Conservation (phyloP, 2,329 filamentous ascomycete species). For the Trichoderma koningii region DNA sequence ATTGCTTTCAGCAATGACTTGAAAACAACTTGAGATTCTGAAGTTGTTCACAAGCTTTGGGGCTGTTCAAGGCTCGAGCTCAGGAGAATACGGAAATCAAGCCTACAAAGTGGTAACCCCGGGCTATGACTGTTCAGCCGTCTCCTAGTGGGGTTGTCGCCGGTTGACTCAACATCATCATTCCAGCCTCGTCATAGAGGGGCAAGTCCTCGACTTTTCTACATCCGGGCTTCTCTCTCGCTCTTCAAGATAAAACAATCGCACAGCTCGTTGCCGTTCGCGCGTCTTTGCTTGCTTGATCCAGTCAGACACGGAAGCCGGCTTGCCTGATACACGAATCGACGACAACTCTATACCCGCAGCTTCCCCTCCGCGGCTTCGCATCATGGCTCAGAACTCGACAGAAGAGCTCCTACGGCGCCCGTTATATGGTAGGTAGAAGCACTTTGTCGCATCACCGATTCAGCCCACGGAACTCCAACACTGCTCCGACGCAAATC, state of each 20-base stretch:
- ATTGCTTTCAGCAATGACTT: too few species aligned
- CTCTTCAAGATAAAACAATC: background rate
- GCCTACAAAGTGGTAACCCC: background rate
- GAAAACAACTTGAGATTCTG: too few species aligned
- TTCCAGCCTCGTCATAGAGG: conserved; percentile 19
- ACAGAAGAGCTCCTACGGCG: conserved; percentile 51
- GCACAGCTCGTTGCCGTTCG: background rate
- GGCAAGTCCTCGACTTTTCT: conserved; percentile 8
- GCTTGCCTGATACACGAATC: background rate
- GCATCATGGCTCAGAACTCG: conserved; percentile 43
- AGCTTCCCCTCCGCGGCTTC: background rate
- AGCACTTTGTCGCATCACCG: conserved; percentile 10
- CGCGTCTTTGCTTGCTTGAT: background rate
- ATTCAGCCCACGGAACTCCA: background rate
- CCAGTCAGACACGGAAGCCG: background rate
- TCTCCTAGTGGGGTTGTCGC: conserved; percentile 14
- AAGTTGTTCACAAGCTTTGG: too few species aligned
- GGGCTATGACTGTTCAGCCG: background rate
- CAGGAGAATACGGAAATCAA: background rate
- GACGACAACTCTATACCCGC: background rate
- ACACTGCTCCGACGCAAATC: background rate
- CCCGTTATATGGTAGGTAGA: conserved; percentile 52
- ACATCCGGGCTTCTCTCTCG: background rate
- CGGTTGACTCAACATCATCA: conserved; percentile 27
- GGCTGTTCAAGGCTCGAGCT: too few species aligned